Percentiles rank a stretch among this genome's conserved stretches.
Conservation (phyloP, 2,329 filamentous ascomycete genomes). For the Penicillium sp. region DNA sequence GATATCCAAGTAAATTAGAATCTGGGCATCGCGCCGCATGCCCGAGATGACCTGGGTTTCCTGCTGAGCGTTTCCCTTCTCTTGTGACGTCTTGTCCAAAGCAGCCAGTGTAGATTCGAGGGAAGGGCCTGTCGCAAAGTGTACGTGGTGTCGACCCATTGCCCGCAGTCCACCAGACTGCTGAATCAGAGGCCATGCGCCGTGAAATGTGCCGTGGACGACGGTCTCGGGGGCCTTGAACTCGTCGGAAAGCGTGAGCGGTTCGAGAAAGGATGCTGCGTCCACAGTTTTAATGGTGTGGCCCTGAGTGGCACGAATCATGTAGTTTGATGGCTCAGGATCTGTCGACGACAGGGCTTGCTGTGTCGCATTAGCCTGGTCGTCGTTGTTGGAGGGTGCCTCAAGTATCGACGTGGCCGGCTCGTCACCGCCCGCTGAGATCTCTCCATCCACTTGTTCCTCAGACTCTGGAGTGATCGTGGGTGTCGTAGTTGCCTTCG, state of each 20-base stretch:
- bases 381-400: slow-evolving; percentile 34
- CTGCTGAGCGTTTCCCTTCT: slow-evolving; percentile 15
- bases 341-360: slow-evolving; percentile 44
- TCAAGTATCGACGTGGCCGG: slow-evolving; percentile 23
- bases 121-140: slow-evolving; percentile 79
- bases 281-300: slow-evolving; percentile 78
- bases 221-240: slow-evolving; percentile 63
- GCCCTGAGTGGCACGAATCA: slow-evolving; percentile 95
- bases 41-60: slow-evolving; percentile 67
- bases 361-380: slow-evolving; percentile 38
- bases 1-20: slow-evolving; percentile 78
- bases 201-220: slow-evolving; percentile 87
- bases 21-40: slow-evolving; percentile 76
- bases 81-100: slow-evolving; percentile 23
- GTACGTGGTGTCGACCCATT: slow-evolving; percentile 87
- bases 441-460: slow-evolving; percentile 16
- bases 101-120: slow-evolving; percentile 39
- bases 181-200: slow-evolving; percentile 75
- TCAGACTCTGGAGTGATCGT: slow-evolving; percentile 28
- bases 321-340: slow-evolving; percentile 66
- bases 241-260: slow-evolving; percentile 63
- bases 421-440: slow-evolving; percentile 12
- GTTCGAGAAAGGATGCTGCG: slow-evolving; percentile 69
- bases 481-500: slow-evolving; percentile 21
- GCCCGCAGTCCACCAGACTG: slow-evolving; percentile 74